A percentile compares a stretch with the other conserved stretches of the same genome.
Conservation (phyloP, 1,284 basidiomycete species). For the Microbotryum scabiosae region DNA sequence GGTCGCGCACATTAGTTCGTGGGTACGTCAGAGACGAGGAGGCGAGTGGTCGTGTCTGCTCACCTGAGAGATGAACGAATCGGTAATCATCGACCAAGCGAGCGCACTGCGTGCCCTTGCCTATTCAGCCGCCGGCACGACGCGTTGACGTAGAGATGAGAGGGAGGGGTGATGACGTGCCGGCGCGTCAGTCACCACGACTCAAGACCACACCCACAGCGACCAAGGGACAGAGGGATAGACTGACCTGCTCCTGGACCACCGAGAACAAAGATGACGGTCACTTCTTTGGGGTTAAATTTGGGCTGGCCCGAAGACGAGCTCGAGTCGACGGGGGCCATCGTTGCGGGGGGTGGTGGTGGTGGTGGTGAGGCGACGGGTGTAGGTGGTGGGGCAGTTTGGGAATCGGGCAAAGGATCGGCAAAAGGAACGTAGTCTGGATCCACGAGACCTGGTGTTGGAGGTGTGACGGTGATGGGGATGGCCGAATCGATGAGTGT, state of each 20-base stretch:
- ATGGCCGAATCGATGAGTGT: no score
- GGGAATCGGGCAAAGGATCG: no score
- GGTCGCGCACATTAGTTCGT: neutral
- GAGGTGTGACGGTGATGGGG: no score
- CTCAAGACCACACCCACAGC: neutral
- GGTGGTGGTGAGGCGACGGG: neutral
- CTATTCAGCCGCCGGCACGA: constrained; percentile 43
- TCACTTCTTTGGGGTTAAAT: constrained; percentile 48
- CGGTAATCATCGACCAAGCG: constrained; percentile 78
- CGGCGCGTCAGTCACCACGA: neutral
- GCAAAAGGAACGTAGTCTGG: no score
- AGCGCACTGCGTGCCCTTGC: constrained; percentile 94
- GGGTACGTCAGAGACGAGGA: neutral
- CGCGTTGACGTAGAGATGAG: neutral
- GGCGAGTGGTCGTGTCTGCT: constrained; percentile 16
- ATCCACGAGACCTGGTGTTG: no score
- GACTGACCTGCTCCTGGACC: constrained; percentile 83
- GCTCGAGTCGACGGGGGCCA: neutral
- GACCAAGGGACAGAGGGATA: neutral
- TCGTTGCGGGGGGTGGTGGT: neutral
- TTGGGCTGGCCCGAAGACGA: neutral
- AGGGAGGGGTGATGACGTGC: neutral
- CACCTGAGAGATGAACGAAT: constrained; percentile 92
- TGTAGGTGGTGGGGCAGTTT: neutral
- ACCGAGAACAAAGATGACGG: constrained; percentile 90